These are phyloP conservation scores for Fusarium tanahbumbuense DNA, from an alignment of 2,329 filamentous ascomycete species.

Conservation along the genomic window DNA sequence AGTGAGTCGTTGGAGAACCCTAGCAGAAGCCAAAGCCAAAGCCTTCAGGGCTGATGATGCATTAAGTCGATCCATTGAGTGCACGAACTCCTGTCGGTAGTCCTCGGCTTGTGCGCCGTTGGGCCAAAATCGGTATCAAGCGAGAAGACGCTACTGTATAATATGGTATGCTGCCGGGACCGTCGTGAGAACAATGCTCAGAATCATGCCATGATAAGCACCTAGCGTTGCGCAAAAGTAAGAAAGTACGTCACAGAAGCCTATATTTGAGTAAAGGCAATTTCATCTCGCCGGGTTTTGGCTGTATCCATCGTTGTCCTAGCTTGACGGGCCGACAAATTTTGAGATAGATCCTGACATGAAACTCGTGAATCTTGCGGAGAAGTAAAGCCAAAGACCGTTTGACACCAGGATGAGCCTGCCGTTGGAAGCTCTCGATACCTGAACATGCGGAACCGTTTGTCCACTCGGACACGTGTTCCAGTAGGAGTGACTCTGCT, in stretches of 20 bases:
- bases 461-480: slow-evolving; percentile 38
- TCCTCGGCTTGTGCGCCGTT: slow-evolving; percentile 19
- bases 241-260: slow-evolving; percentile 16
- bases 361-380: slow-evolving; percentile 36
- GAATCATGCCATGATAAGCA: slow-evolving; percentile 39
- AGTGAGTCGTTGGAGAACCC: slow-evolving; percentile 25
- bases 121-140: slow-evolving; percentile 27
- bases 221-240: slow-evolving; percentile 16
- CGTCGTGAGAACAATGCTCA: slow-evolving; percentile 23
- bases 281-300: slow-evolving; percentile 25
- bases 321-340: slow-evolving; percentile 34
- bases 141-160: slow-evolving; percentile 14
- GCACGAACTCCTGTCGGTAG: slow-evolving; percentile 32
- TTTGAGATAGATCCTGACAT: slow-evolving; percentile 35
- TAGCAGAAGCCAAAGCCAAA: background rate
- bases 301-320: slow-evolving; percentile 20
- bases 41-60: slow-evolving; percentile 19
- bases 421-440: slow-evolving; percentile 1
- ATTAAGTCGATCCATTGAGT: slow-evolving; percentile 16
- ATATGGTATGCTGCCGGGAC: slow-evolving; percentile 17
- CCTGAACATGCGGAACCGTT: background rate
- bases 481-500: slow-evolving; percentile 16
- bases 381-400: slow-evolving; percentile 10
- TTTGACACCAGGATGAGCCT: slow-evolving; percentile 13
- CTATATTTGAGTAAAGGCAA: slow-evolving; percentile 22